Conservation (phyloP, 2,329 filamentous ascomycete genomes). For the Diplodia scrobiculata region DNA sequence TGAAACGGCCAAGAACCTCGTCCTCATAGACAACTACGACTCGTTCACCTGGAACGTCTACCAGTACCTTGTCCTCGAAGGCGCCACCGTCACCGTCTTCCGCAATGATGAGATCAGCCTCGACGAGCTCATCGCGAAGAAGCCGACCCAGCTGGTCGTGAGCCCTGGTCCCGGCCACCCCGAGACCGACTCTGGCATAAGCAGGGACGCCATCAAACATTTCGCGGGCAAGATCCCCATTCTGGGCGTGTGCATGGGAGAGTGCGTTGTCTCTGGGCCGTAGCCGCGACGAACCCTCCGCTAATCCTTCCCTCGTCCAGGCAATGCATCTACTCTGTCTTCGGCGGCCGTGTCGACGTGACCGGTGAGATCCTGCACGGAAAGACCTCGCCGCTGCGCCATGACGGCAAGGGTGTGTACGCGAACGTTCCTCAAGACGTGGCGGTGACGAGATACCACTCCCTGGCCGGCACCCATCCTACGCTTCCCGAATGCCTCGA, state of each 20-base stretch:
- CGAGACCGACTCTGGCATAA: conserved; percentile 85
- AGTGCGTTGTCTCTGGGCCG: conserved; percentile 59
- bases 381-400: conserved; percentile 87
- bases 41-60: conserved; percentile 99
- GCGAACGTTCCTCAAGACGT: conserved; percentile 75
- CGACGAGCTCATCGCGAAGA: conserved; percentile 77
- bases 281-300: conserved; percentile 7
- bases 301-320: conserved; percentile 46
- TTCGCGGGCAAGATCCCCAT: conserved; percentile 95
- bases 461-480: conserved; percentile 84
- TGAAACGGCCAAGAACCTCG: conserved; percentile 80
- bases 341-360: conserved; percentile 85
- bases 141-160: conserved; percentile 90
- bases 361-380: conserved; percentile 96
- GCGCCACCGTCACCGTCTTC: conserved; percentile 83
- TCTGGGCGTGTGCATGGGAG: conserved; percentile 97
- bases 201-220: conserved; percentile 84
- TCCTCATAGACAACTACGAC: conserved; percentile 98
- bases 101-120: conserved; percentile 90
- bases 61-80: conserved; percentile 96
- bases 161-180: conserved; percentile 96
- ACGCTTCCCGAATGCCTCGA: conserved; percentile 85
- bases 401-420: conserved; percentile 93
- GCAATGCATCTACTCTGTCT: conserved; percentile 94
- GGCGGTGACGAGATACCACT: conserved; percentile 93